Conservation (phyloP, 768 basidiomycete species). For the Tricholoma furcatifolium region DNA sequence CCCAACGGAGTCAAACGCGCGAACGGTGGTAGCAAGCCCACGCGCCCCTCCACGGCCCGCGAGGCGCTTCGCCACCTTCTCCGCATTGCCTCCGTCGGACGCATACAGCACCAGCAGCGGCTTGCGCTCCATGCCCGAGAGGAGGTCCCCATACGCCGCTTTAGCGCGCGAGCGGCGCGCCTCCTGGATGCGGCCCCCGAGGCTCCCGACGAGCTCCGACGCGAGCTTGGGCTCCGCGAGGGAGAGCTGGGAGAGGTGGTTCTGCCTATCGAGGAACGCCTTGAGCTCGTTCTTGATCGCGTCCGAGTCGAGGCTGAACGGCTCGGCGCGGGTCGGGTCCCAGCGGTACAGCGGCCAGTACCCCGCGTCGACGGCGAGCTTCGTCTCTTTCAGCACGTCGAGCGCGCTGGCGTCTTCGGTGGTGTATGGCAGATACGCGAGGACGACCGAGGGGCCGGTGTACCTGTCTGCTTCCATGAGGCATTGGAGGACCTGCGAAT, state of each 20-base stretch:
- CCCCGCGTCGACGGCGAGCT: constrained; percentile 91
- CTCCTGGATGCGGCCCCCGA: constrained; percentile 82
- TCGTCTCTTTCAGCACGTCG: constrained; percentile 95
- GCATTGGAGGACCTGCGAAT: constrained; percentile 90
- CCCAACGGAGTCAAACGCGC: constrained; percentile 79
- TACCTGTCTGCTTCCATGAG: constrained; percentile 89
- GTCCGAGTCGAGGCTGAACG: constrained; percentile 92
- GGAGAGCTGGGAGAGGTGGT: constrained; percentile 92
- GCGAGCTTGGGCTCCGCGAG: constrained; percentile 80
- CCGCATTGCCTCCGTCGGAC: constrained; percentile 93
- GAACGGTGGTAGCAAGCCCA: constrained; percentile 73
- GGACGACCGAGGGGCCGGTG: constrained; percentile 86
- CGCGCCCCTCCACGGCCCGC: constrained; percentile 80
- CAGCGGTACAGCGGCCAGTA: constrained; percentile 99
- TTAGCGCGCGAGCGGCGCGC: constrained; percentile 80
- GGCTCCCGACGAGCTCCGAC: constrained; percentile 75
- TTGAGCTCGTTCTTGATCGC: constrained; percentile 91
- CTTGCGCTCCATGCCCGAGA: constrained; percentile 84
- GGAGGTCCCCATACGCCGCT: constrained; percentile 79
- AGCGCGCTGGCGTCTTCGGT: constrained; percentile 77
- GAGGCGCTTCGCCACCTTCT: constrained; percentile 92
- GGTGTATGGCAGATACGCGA: constrained; percentile 92
- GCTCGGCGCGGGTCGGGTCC: constrained; percentile 87
- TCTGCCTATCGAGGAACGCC: constrained; percentile 93
- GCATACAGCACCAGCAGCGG: constrained; percentile 90